These are phyloP conservation scores for Ophiocordyceps camponoti-leonardi DNA, from an alignment of 2,329 filamentous ascomycete species.

Conservation along the genomic window DNA sequence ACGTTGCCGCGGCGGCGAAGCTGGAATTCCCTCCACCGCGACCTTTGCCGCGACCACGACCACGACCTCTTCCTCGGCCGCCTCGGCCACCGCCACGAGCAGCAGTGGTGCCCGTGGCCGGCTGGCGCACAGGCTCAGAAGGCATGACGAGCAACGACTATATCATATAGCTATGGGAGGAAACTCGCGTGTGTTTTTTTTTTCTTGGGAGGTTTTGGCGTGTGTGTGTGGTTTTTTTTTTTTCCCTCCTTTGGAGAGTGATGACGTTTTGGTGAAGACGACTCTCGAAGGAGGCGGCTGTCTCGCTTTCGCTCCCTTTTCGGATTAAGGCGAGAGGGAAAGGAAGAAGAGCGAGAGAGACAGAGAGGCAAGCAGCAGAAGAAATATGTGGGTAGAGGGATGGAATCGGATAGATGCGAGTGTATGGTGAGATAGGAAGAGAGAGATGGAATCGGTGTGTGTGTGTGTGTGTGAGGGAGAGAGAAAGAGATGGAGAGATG, in stretches of 20 bases:
- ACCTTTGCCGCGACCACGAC: conserved; percentile 9
- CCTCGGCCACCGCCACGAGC: conserved; percentile 12
- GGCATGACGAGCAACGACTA: conserved; percentile 13
- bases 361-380: too few species aligned
- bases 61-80: conserved; percentile 4
- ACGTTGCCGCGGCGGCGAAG: conserved; percentile 9
- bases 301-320: neutral
- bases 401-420: too few species aligned
- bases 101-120: neutral
- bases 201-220: neutral
- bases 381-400: too few species aligned
- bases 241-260: too few species aligned
- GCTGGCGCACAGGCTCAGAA: conserved; percentile 13
- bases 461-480: too few species aligned
- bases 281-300: neutral
- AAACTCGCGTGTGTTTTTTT: neutral
- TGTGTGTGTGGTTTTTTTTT: neutral
- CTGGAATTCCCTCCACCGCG: conserved; percentile 12
- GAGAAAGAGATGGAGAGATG: neutral
- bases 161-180: conserved; percentile 12
- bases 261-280: neutral
- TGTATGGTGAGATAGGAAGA: too few species aligned
- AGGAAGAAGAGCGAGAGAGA: neutral
- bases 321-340: neutral
- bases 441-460: too few species aligned